phyloP scores from a whole-genome alignment of 1,284 basidiomycete species.

The Heterobasidion occidentale region DNA sequence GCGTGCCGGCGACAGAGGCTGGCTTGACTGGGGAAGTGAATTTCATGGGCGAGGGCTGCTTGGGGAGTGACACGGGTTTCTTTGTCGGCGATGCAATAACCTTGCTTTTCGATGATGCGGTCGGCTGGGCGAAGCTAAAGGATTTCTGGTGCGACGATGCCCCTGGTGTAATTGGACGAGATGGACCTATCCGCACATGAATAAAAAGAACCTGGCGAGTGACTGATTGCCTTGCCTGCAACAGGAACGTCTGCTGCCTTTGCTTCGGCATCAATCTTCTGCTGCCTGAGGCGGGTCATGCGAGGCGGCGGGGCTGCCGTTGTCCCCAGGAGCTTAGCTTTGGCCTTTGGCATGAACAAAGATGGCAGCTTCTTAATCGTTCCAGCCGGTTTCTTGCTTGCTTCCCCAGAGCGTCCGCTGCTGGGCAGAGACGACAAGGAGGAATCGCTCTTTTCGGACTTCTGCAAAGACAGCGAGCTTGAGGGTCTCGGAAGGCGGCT shows the following conservation, averaged over 20 bases:
- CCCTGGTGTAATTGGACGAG: not conserved
- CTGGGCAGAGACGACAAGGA: not conserved
- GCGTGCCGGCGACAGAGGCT: slow-evolving; percentile 2
- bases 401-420: not conserved
- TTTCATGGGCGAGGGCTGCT: slow-evolving; percentile 5
- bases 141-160: not conserved
- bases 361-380: not conserved
- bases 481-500: not conserved
- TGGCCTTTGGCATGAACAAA: not conserved
- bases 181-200: not conserved
- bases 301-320: not conserved
- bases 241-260: not conserved
- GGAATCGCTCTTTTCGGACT: not conserved
- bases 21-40: slow-evolving; percentile 8
- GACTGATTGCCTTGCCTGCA: not conserved
- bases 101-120: slow-evolving; percentile 21
- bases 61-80: slow-evolving; percentile 9
- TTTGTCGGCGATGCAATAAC: slow-evolving; percentile 11
- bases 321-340: too few species aligned
- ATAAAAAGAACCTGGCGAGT: not conserved
- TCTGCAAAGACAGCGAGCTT: not conserved
- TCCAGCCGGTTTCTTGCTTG: not conserved
- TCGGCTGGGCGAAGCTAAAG: slow-evolving; percentile 20
- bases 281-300: not conserved
- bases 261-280: not conserved